Evolutionary conservation across 169 alveolate genomes (phyloP).

Genomic region (Eimeria necatrix): DNA sequence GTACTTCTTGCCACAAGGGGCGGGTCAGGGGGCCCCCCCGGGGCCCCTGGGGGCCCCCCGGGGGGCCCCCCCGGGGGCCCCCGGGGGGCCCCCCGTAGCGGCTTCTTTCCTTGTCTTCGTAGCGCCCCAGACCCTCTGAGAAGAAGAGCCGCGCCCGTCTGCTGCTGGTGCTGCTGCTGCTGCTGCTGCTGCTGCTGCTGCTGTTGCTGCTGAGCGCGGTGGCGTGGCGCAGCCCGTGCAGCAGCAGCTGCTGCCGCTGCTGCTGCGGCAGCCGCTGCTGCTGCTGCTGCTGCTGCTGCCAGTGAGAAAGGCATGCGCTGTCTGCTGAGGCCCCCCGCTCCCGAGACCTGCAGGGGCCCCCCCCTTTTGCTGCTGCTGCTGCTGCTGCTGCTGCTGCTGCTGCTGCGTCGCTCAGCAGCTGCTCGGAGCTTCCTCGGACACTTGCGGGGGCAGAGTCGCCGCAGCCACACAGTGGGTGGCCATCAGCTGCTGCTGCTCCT

Average conservation of each 20-base stretch:
- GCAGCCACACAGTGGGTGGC: no score
- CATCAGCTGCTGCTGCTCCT: conserved; percentile 17
- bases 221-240: no score
- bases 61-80: not conserved
- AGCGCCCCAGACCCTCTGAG: conserved; percentile 17
- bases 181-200: no score
- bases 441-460: no score
- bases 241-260: no score
- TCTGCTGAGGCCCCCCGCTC: conserved; percentile 23
- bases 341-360: not conserved
- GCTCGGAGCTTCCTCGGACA: no score
- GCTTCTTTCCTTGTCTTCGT: not conserved
- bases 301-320: no score
- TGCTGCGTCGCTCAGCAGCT: no score
- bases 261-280: no score
- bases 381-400: not conserved
- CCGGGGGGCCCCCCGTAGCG: no score
- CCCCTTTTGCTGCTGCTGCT: not conserved
- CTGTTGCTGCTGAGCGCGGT: no score
- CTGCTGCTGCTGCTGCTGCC: no score
- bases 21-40: conserved; percentile 20
- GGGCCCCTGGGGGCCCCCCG: not conserved
- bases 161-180: not conserved
- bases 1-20: conserved; percentile 4
- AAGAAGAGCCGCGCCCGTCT: not conserved